Evolutionary conservation across 2,329 filamentous ascomycete species (phyloP).

Genomic region (Fusarium chaquense): DNA sequence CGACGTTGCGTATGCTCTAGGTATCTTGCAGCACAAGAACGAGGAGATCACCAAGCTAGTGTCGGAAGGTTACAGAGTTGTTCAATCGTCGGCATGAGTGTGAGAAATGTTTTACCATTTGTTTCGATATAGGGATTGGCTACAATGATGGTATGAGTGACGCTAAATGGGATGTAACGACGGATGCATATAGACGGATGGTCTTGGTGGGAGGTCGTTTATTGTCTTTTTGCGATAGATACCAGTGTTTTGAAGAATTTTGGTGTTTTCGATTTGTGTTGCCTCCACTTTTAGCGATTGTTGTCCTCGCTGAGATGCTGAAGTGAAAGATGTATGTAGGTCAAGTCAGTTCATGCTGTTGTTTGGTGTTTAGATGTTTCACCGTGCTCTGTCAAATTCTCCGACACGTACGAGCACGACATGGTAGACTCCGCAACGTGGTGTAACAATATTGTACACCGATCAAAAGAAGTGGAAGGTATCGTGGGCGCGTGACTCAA

Average conservation of each 20-base stretch:
- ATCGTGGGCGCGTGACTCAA: constrained; percentile 11
- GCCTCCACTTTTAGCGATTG: constrained; percentile 24
- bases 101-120: neutral
- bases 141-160: constrained; percentile 44
- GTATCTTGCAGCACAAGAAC: constrained; percentile 90
- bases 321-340: neutral
- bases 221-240: constrained; percentile 33
- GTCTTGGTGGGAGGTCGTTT: constrained; percentile 17
- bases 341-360: rapidly evolving
- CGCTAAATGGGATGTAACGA: constrained; percentile 37
- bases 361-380: constrained; percentile 20
- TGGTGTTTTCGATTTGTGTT: constrained; percentile 26
- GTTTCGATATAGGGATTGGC: constrained; percentile 30
- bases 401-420: neutral
- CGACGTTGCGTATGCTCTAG: constrained; percentile 93
- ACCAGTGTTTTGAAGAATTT: constrained; percentile 34
- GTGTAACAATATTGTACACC: too few species aligned
- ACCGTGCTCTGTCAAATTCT: neutral
- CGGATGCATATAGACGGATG: constrained; percentile 40
- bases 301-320: neutral
- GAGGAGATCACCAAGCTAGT: constrained; percentile 86
- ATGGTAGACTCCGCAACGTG: too few species aligned
- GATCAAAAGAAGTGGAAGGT: neutral
- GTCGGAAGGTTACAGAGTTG: constrained; percentile 79
- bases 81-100: constrained; percentile 69